Conservation (phyloP, 768 basidiomycete species). For the Xerocomellus chrysenteron region DNA sequence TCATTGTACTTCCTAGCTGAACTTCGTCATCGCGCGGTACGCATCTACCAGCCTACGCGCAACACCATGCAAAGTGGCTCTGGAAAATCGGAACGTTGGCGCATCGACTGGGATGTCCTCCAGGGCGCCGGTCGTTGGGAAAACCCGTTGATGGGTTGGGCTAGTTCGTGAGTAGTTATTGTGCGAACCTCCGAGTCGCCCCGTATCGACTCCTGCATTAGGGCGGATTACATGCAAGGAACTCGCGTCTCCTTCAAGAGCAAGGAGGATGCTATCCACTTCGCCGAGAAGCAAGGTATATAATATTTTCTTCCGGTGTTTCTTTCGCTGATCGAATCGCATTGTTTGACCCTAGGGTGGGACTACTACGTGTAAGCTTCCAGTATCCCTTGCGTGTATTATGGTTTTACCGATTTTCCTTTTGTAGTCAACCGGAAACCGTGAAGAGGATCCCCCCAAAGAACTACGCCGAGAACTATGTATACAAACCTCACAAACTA, state of each 20-base stretch:
- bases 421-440: slow-evolving; percentile 52
- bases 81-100: slow-evolving; percentile 84
- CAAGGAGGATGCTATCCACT: slow-evolving; percentile 90
- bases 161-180: slow-evolving; percentile 73
- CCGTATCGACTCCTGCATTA: slow-evolving; percentile 26
- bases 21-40: slow-evolving; percentile 81
- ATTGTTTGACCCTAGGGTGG: slow-evolving; percentile 61
- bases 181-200: background rate
- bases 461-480: slow-evolving; percentile 89
- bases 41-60: slow-evolving; percentile 90
- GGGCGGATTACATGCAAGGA: slow-evolving; percentile 96
- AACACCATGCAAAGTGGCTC: slow-evolving; percentile 95
- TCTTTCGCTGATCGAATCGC: background rate
- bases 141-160: slow-evolving; percentile 97
- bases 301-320: background rate
- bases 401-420: background rate
- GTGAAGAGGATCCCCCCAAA: slow-evolving; percentile 76
- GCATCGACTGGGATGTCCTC: slow-evolving; percentile 93
- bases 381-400: slow-evolving; percentile 1
- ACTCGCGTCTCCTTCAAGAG: slow-evolving; percentile 79
- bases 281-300: slow-evolving; percentile 94
- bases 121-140: slow-evolving; percentile 93
- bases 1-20: slow-evolving; percentile 51
- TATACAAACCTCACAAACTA: slow-evolving; percentile 77
- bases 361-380: slow-evolving; percentile 81